Percentiles rank a stretch among this genome's conserved stretches.
phyloP scores from a whole-genome alignment of 2,329 filamentous ascomycete genomes.

The Claviceps sp. region DNA sequence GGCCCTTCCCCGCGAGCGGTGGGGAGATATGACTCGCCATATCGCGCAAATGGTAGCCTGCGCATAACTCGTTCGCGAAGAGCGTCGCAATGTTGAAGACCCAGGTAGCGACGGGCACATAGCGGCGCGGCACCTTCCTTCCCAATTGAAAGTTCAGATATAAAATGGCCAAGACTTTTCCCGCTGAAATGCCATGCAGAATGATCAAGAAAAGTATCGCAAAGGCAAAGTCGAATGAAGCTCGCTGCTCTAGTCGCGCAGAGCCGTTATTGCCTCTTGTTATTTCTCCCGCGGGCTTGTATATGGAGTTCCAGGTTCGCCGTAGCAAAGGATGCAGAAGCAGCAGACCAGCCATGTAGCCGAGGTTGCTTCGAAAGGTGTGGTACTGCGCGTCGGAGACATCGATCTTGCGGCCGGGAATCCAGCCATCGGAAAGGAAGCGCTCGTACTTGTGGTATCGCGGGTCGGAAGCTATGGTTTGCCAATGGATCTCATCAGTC shows the following conservation, averaged over 20 bases:
- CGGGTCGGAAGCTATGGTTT: conserved; percentile 57
- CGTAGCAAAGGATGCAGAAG: conserved; percentile 69
- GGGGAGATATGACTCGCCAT: conserved; percentile 42
- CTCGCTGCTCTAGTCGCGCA: conserved; percentile 51
- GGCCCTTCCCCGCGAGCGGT: neutral
- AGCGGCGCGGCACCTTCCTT: conserved; percentile 54
- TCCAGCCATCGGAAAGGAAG: conserved; percentile 72
- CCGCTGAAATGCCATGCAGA: conserved; percentile 71
- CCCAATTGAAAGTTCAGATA: conserved; percentile 71
- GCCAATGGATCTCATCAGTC: neutral
- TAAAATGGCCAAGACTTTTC: conserved; percentile 73
- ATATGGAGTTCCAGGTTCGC: conserved; percentile 50
- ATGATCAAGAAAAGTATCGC: conserved; percentile 64
- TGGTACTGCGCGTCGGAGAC: conserved; percentile 81
- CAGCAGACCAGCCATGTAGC: conserved; percentile 62
- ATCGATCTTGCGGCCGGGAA: conserved; percentile 84
- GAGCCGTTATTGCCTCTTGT: conserved; percentile 27
- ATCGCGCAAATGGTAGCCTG: conserved; percentile 60
- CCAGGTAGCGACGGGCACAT: conserved; percentile 71
- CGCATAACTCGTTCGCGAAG: conserved; percentile 77
- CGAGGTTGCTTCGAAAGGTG: conserved; percentile 74
- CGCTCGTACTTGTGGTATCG: conserved; percentile 63
- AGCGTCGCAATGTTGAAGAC: conserved; percentile 73
- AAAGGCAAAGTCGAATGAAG: conserved; percentile 73
- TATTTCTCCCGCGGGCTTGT: conserved; percentile 19